Base-by-base conservation (phyloP, 2,329 filamentous ascomycete genomes). In the Scedosporium boydii region DNA sequence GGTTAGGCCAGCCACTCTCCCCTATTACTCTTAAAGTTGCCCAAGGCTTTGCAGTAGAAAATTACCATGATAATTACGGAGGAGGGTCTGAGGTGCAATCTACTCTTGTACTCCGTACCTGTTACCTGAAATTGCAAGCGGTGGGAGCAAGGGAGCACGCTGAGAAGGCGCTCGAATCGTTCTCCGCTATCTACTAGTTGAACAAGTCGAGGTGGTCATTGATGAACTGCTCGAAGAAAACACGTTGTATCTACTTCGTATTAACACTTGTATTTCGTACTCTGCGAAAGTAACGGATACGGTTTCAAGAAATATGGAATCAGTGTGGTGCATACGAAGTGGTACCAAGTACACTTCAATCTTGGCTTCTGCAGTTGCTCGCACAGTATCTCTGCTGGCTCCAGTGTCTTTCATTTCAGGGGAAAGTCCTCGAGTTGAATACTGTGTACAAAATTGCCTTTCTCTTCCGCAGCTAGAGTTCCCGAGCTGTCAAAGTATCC, bases 1-100 rank as follows among this genome's bases (percentile, higher is more conserved):
- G 59, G 0, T 48, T 61, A 61, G 59, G 21, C 29, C 48, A 44
- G 27, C 26, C 44, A 60, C 16, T n/a, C 48, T 21, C 59, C 59
- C 59, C 59, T 61, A 61, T 61, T 58, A 23, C 27, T 38, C 55
- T 55, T 14, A 27, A 55, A 55, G 51, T 55, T 26, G 51, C 12
- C 18, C 51, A 55, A 23, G 51, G 23, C 51, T 23, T 21, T 60
- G 23, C 27, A 56, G 18, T 56, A 41, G 27, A 58, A 58, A 58
- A 34, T 58, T 58, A 55, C 51, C 23, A 23, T 29, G 51, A 27
- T 21, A 27, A 55, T 23, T 23, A 55, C 51, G 23, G 51, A 27
- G 23, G 12, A 23, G 51, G 51, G 44, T 48, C 16, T 48, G 16
- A 48, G 44, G 44, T 48, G 18, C n/a, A 18, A 21, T 21, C n/a